These are phyloP conservation scores for Hymenoscyphus repandus DNA, from an alignment of 2,329 filamentous ascomycete species.

Conservation along the genomic window DNA sequence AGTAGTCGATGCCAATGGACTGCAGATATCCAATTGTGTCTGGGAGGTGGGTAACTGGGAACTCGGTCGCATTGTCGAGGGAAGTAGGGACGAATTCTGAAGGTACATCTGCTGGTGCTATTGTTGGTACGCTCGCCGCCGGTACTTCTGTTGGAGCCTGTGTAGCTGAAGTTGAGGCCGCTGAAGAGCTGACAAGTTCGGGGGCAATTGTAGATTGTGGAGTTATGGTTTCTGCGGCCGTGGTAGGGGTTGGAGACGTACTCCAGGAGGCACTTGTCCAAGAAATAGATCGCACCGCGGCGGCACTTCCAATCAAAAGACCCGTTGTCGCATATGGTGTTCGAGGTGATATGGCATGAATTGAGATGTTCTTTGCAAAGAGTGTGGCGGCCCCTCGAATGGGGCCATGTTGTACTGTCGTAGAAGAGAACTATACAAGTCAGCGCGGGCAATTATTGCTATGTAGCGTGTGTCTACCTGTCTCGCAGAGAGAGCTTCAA, in stretches of 20 bases:
- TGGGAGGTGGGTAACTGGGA: constrained; percentile 21
- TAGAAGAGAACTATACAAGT: constrained; percentile 29
- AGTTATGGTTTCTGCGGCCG: not conserved
- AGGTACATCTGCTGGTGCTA: no score
- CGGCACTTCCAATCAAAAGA: constrained; percentile 23
- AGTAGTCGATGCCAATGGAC: constrained; percentile 79
- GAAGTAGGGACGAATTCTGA: constrained; percentile 1
- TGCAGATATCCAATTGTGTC: constrained; percentile 80
- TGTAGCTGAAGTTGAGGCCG: not conserved
- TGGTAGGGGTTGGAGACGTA: constrained; percentile 2
- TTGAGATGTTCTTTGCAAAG: constrained; percentile 20
- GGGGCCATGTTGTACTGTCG: constrained; percentile 21
- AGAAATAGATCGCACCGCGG: constrained; percentile 26
- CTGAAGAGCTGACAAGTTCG: not conserved
- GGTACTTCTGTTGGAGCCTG: not conserved
- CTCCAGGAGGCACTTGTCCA: not conserved
- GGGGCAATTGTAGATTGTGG: constrained; percentile 10
- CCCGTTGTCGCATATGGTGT: constrained; percentile 15
- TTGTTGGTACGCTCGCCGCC: no score
- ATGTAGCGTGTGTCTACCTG: constrained; percentile 17
- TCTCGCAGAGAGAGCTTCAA: constrained; percentile 34
- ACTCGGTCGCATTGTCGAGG: constrained; percentile 16
- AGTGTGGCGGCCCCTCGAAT: constrained; percentile 21
- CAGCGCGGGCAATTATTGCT: constrained; percentile 4
- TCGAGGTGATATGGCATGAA: constrained; percentile 11